Evolutionary conservation across 1,284 basidiomycete genomes (phyloP).

Genomic region (Leucoagaricus sp.): DNA sequence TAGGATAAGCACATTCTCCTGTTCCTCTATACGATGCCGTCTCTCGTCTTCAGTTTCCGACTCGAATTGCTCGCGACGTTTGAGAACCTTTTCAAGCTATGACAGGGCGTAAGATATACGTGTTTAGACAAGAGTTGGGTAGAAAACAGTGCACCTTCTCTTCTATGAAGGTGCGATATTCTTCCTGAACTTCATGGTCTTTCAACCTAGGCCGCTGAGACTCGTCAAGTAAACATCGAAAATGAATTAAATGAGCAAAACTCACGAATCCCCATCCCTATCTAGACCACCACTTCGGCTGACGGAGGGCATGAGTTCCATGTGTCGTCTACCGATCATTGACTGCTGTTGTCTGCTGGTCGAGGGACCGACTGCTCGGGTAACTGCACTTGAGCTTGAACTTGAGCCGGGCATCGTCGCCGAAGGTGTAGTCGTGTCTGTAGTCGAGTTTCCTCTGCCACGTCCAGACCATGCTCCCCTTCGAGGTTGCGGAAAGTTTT

Average conservation of each 20-base stretch:
- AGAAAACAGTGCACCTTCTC: conserved; percentile 48
- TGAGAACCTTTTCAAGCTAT: conserved; percentile 51
- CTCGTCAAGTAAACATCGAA: conserved; percentile 27
- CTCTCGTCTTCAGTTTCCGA: conserved; percentile 33
- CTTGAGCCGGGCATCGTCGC: too few species aligned
- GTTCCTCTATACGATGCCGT: conserved; percentile 48
- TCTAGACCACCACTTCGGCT: conserved; percentile 73
- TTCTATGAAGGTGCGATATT: conserved; percentile 63
- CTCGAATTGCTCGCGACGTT: conserved; percentile 21
- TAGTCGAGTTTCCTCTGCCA: conserved; percentile 10
- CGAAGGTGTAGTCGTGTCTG: too few species aligned
- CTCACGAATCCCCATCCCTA: conserved; percentile 71
- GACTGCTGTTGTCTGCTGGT: background rate
- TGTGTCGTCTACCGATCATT: conserved; percentile 26
- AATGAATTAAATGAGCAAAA: conserved; percentile 12
- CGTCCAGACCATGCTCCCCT: conserved; percentile 11
- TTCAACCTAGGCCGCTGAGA: conserved; percentile 52
- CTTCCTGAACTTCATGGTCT: conserved; percentile 54
- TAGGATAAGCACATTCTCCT: conserved; percentile 67
- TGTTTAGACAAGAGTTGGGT: background rate
- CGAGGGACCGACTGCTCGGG: background rate
- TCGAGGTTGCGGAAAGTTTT: too few species aligned
- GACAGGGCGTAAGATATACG: background rate
- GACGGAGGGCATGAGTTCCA: conserved; percentile 67
- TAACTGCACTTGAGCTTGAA: background rate